Evolutionary conservation across 306 rosid species (phyloP).

Genomic region (Trichosanthes truncata): DNA sequence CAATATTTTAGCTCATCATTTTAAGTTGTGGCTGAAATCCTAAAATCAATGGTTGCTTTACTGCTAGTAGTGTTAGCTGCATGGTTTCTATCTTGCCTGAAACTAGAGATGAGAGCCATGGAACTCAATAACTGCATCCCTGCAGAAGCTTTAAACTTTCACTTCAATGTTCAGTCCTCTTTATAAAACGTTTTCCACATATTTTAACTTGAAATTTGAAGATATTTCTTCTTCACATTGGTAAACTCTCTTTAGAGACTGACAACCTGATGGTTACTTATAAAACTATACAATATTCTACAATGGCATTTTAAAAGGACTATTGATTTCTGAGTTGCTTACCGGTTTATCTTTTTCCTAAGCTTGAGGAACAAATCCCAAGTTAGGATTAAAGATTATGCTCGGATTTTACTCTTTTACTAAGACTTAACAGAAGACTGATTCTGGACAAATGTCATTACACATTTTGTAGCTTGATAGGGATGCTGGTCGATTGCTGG

Average conservation of each 20-base stretch:
- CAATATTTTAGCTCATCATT: neutral
- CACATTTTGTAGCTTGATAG: slow-evolving; percentile 65
- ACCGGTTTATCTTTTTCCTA: neutral
- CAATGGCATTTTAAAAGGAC: neutral
- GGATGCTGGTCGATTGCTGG: slow-evolving; percentile 72
- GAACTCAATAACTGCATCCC: neutral
- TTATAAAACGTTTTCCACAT: neutral
- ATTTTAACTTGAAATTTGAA: neutral
- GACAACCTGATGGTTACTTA: neutral
- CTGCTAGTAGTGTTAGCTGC: neutral
- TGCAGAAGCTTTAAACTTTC: neutral
- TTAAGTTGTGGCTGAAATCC: neutral
- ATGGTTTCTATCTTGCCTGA: neutral
- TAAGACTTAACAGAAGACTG: too few relatives aligned
- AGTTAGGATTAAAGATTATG: neutral
- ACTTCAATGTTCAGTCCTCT: neutral
- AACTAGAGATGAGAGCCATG: neutral
- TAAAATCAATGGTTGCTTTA: neutral
- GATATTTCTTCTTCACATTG: too few relatives aligned
- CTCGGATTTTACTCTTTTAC: neutral
- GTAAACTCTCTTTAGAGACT: neutral
- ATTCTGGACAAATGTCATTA: neutral
- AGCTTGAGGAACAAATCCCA: neutral
- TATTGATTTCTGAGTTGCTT: neutral
- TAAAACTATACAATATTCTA: neutral